Base-by-base conservation (phyloP, 176 grass and related monocot genomes). In the Zoysia pacifica region DNA sequence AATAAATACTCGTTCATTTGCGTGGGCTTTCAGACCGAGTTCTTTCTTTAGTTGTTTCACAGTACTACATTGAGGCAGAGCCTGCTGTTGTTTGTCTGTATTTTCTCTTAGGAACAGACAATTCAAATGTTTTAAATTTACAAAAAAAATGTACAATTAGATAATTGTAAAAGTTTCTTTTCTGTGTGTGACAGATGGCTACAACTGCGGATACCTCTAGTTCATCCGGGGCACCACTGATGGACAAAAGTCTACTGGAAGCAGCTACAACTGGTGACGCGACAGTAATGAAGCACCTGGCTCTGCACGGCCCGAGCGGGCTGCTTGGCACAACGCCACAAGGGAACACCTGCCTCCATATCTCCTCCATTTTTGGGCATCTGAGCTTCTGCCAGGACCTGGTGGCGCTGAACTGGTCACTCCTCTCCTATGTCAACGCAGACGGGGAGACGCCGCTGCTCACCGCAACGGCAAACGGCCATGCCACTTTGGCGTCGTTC, bases 291-390 rank as follows among this genome's bases (percentile, higher is more conserved):
- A 8, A 83, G 4, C 9, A 28, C 1, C 2, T 77, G 61, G 9
- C 42, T 44, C 2, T 2, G 6, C 42, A 20, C 0, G 36, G 72
- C 14, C n/a, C 52, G 0, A 9, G 9, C 53, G 10, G 80, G 5
- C 66, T 80, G 1, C 67, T 80, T n/a, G 76, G 83, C 49, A 86
- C 41, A 9, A 86, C 76, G 2, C 83, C 16, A 1, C 11, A 47
- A 0, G 53, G 49, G 36, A 86, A 45, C 61, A 86, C 55, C 48
- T 86, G 83, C 43, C 83, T 86, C 10, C 83, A 86, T 16, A 62
- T 86, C 5, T 36, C 67, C 3, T 38, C 74, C 40, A 55, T 20
- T 5, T 37, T 41, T 48, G 77, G 61, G 1, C 14, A 81, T 2
- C 0, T 9, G 0, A 0, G 0, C 0, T 69, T 77, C 19, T 61